These are phyloP conservation scores for Penicillium samsonianum DNA, from an alignment of 495 filamentous ascomycete species.

Conservation along the genomic window DNA sequence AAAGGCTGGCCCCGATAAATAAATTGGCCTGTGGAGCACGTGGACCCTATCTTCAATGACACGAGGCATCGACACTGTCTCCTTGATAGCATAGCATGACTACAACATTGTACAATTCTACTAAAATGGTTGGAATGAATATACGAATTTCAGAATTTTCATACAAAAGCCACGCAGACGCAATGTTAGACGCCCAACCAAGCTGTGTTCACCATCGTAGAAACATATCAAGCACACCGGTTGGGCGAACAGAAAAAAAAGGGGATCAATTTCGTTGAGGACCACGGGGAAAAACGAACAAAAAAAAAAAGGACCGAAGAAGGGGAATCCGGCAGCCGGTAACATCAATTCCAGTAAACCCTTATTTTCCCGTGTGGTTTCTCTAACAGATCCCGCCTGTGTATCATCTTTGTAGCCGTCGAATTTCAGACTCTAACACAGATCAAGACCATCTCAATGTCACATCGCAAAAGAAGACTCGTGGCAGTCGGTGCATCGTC, in stretches of 20 bases:
- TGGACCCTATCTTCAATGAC: background rate
- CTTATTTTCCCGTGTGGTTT: slow-evolving; percentile 31
- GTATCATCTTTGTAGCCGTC: slow-evolving; percentile 42
- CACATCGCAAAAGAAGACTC: slow-evolving; percentile 47
- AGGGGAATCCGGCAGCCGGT: slow-evolving; percentile 33
- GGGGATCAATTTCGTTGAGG: slow-evolving; percentile 39
- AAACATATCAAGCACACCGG: slow-evolving; percentile 24
- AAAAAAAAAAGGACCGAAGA: slow-evolving; percentile 26
- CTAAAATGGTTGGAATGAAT: slow-evolving; percentile 10
- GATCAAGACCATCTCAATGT: slow-evolving; percentile 46
- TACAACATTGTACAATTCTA: background rate
- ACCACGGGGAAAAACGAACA: slow-evolving; percentile 22
- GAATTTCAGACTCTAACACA: slow-evolving; percentile 46
- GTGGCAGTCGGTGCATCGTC: slow-evolving; percentile 39
- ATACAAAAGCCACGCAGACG: slow-evolving; percentile 26
- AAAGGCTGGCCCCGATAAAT: slow-evolving; percentile 4
- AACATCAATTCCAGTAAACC: slow-evolving; percentile 22
- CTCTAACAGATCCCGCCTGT: slow-evolving; percentile 43
- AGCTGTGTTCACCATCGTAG: slow-evolving; percentile 18
- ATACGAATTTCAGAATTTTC: slow-evolving; percentile 27
- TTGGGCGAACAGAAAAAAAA: slow-evolving; percentile 28
- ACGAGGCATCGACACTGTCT: background rate
- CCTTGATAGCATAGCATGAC: background rate
- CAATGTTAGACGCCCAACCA: slow-evolving; percentile 28
- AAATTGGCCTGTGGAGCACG: slow-evolving; percentile 14